Evolutionary conservation across 768 basidiomycete species (phyloP).

Genomic region (Sarcomyxa edulis): DNA sequence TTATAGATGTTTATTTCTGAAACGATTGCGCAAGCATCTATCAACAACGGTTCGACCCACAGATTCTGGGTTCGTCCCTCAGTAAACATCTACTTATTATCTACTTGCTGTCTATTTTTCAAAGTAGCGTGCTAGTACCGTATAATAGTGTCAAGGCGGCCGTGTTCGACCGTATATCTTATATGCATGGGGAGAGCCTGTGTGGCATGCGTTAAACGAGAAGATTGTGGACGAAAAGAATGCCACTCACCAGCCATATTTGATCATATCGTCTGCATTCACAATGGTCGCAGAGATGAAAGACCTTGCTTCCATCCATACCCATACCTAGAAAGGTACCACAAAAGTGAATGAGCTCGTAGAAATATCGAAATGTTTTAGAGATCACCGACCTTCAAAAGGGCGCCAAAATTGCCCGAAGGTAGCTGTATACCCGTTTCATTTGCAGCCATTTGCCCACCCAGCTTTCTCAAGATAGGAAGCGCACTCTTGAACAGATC

Average conservation of each 20-base stretch:
- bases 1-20: too few relatives aligned
- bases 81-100: too few relatives aligned
- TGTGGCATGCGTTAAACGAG: slow-evolving; percentile 10
- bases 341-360: slow-evolving; percentile 7
- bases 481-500: slow-evolving; percentile 95
- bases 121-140: too few relatives aligned
- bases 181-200: slow-evolving; percentile 52
- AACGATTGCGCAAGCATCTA: too few relatives aligned
- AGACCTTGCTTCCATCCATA: slow-evolving; percentile 89
- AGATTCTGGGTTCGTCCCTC: too few relatives aligned
- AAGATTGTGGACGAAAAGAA: slow-evolving; percentile 7
- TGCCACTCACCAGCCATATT: slow-evolving; percentile 72
- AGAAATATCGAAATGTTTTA: background rate
- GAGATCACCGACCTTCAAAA: slow-evolving; percentile 71
- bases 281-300: slow-evolving; percentile 75
- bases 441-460: slow-evolving; percentile 83
- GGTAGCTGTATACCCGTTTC: slow-evolving; percentile 53
- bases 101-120: too few relatives aligned
- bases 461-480: slow-evolving; percentile 89
- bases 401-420: slow-evolving; percentile 69
- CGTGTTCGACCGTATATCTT: slow-evolving; percentile 1
- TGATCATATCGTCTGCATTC: slow-evolving; percentile 81
- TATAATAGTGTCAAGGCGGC: too few relatives aligned
- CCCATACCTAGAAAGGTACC: slow-evolving; percentile 62
- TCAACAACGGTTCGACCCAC: too few relatives aligned